Evolutionary conservation across 176 grass and related monocot genomes (phyloP).

Genomic region (Carex pumila): DNA sequence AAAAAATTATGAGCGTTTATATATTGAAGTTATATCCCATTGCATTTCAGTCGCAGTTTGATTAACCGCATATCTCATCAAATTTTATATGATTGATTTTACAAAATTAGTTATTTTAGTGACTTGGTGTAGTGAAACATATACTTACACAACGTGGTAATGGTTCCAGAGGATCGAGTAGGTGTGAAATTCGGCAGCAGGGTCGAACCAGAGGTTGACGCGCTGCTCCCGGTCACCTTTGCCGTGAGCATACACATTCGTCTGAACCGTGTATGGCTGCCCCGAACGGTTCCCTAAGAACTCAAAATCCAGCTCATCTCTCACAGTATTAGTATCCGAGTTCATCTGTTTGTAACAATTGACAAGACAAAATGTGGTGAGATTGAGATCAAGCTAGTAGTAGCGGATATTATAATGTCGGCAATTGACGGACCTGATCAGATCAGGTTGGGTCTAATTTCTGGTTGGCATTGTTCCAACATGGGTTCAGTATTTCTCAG

Average conservation of each 20-base stretch:
- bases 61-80: neutral
- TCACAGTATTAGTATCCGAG: neutral
- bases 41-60: neutral
- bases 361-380: neutral
- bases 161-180: conserved; percentile 16
- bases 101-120: neutral
- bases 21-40: neutral
- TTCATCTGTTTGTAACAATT: neutral
- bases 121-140: neutral
- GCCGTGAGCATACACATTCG: conserved; percentile 30
- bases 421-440: neutral
- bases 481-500: neutral
- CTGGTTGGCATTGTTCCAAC: neutral
- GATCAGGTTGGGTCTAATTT: neutral
- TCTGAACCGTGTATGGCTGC: conserved; percentile 38
- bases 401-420: neutral
- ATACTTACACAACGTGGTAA: neutral
- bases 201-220: conserved; percentile 34
- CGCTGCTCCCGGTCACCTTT: conserved; percentile 37
- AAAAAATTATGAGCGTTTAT: no score
- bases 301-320: conserved; percentile 36
- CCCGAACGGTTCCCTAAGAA: conserved; percentile 35
- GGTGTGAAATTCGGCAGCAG: neutral
- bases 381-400: neutral
- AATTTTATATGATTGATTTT: neutral